Percentiles rank a stretch among this genome's conserved stretches.
Evolutionary conservation across 164 flowering plant genomes (phyloP).

Genomic region (Piper longum): DNA sequence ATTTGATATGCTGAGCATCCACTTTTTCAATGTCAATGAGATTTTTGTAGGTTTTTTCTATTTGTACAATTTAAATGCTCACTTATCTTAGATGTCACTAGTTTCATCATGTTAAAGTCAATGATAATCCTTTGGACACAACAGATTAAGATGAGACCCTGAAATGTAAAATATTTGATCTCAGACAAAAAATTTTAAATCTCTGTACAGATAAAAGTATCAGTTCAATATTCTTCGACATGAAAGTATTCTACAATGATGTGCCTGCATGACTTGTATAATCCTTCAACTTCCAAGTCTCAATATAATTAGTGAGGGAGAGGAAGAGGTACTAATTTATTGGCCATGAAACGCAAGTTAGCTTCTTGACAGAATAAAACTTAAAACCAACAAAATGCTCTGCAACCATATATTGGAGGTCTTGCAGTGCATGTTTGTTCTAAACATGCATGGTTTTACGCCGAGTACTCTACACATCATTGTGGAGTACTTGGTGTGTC

Average conservation of each 20-base stretch:
- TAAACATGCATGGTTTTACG: no score
- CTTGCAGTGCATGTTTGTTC: no score
- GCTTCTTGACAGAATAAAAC: no score
- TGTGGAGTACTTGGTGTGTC: slow-evolving; percentile 50
- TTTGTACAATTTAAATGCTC: no score
- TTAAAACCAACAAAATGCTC: no score
- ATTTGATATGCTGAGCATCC: background rate
- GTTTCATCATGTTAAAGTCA: slow-evolving; percentile 17
- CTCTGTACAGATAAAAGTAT: slow-evolving; percentile 33
- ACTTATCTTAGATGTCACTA: no score
- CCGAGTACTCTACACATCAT: slow-evolving; percentile 56
- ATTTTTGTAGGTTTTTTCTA: no score
- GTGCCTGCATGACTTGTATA: slow-evolving; percentile 34
- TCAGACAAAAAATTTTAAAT: slow-evolving; percentile 24
- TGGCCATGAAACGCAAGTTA: no score
- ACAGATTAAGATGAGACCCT: slow-evolving; percentile 22
- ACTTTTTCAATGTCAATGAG: no score
- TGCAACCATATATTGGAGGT: no score
- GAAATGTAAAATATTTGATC: slow-evolving; percentile 19
- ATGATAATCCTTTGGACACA: slow-evolving; percentile 18
- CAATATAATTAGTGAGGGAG: no score
- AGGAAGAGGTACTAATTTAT: no score
- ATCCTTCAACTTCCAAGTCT: slow-evolving; percentile 1
- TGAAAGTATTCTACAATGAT: slow-evolving; percentile 52
- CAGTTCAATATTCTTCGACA: slow-evolving; percentile 45